Percentiles rank a stretch among this genome's conserved stretches.
Conservation (phyloP, 352 stramenopile genomes). For the Phytopythium mirpurense region DNA sequence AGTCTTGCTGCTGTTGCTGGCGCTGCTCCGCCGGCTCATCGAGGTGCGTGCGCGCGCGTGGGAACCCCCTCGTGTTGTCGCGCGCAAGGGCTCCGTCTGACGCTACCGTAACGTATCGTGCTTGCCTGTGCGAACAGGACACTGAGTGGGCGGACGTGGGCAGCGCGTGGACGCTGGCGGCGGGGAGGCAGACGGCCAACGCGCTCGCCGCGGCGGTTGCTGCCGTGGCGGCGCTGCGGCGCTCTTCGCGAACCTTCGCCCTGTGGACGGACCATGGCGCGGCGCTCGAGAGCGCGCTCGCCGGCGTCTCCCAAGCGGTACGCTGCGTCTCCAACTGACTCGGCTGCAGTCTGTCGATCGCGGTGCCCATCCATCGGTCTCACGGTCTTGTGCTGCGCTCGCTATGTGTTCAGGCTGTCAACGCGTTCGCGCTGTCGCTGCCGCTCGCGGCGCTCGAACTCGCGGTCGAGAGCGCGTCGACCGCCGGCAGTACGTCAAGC, state of each 20-base stretch:
- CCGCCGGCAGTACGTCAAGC: background rate
- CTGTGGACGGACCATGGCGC: background rate
- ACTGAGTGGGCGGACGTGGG: conserved; percentile 26
- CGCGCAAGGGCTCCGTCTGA: too few relatives aligned
- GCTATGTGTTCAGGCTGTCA: background rate
- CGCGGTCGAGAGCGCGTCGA: background rate
- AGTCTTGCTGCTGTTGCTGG: conserved; percentile 34
- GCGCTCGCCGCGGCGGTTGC: conserved; percentile 32
- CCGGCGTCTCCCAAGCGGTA: background rate
- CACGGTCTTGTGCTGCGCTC: background rate
- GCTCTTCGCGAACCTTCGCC: background rate
- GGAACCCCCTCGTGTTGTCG: too few relatives aligned
- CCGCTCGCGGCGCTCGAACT: conserved; percentile 4
- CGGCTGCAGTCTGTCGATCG: background rate
- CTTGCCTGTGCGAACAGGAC: background rate
- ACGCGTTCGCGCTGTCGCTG: conserved; percentile 1
- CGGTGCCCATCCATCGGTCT: too few relatives aligned
- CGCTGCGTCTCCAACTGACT: background rate
- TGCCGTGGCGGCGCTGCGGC: background rate
- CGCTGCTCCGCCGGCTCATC: conserved; percentile 22
- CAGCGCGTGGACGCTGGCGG: conserved; percentile 24
- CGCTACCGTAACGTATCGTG: too few relatives aligned
- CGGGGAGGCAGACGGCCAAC: conserved; percentile 31
- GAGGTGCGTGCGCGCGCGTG: background rate
- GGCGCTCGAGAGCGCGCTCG: background rate